These are phyloP conservation scores for Ogataea allantospora DNA, from an alignment of 805 yeast species.

Conservation along the genomic window DNA sequence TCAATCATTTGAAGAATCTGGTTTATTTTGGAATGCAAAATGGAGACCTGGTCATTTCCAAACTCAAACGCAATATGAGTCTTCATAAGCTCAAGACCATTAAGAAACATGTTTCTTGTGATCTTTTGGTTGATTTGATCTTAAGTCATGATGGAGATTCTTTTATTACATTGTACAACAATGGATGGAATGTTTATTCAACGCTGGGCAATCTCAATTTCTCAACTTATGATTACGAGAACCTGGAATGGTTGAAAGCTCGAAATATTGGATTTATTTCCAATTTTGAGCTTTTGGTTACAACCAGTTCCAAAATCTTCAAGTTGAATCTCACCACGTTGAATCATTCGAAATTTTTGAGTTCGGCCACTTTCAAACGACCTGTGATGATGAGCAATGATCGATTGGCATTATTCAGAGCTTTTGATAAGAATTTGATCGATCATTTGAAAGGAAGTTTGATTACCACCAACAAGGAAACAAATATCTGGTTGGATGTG, in stretches of 20 bases:
- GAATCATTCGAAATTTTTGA: slow-evolving; percentile 26
- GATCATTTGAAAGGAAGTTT: slow-evolving; percentile 32
- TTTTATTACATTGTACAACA: slow-evolving; percentile 26
- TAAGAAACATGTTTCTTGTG: slow-evolving; percentile 37
- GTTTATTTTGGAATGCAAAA: slow-evolving; percentile 39
- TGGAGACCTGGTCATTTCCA: slow-evolving; percentile 38
- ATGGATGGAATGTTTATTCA: slow-evolving; percentile 50
- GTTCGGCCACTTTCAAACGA: slow-evolving; percentile 30
- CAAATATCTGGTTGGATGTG: slow-evolving; percentile 46
- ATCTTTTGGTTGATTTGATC: slow-evolving; percentile 29
- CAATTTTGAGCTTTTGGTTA: slow-evolving; percentile 36
- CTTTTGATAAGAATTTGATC: slow-evolving; percentile 42
- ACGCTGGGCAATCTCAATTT: slow-evolving; percentile 46
- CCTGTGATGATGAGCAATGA: slow-evolving; percentile 44
- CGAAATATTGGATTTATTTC: slow-evolving; percentile 21
- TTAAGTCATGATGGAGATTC: slow-evolving; percentile 31
- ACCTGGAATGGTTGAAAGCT: slow-evolving; percentile 21
- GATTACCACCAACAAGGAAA: slow-evolving; percentile 34
- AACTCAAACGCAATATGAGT: slow-evolving; percentile 35
- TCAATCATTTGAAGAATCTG: slow-evolving; percentile 41
- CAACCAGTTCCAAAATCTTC: slow-evolving; percentile 31
- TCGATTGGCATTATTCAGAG: slow-evolving; percentile 43
- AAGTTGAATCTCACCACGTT: slow-evolving; percentile 23
- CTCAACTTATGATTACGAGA: slow-evolving; percentile 39
- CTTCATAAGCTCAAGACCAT: slow-evolving; percentile 32